A percentile compares a stretch with the other conserved stretches of the same genome.
These are phyloP conservation scores for Pascua guehoae DNA, from an alignment of 1,284 basidiomycete genomes.

Conservation along the genomic window DNA sequence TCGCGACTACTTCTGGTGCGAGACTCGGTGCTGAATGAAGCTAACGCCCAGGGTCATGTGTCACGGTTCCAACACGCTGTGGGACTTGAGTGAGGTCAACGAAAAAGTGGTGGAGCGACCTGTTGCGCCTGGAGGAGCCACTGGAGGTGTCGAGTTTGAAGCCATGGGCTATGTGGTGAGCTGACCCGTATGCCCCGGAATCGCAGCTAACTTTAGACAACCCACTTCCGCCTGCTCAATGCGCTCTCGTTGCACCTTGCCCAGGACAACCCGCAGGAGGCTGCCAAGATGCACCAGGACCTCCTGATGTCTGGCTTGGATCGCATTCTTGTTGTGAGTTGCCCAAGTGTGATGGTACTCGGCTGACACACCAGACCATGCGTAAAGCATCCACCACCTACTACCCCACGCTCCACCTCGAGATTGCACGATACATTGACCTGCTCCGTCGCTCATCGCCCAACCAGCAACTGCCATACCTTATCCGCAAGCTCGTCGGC, in stretches of 20 bases:
- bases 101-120: slow-evolving; percentile 81
- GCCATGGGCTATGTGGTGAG: slow-evolving; percentile 90
- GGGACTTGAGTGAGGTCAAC: slow-evolving; percentile 76
- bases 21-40: not conserved
- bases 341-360: not conserved
- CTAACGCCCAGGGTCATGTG: slow-evolving; percentile 71
- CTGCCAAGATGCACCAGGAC: slow-evolving; percentile 73
- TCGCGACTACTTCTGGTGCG: slow-evolving; percentile 85
- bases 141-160: slow-evolving; percentile 96
- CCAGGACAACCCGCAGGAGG: slow-evolving; percentile 61
- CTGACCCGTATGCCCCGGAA: slow-evolving; percentile 4
- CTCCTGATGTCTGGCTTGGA: slow-evolving; percentile 85
- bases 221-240: slow-evolving; percentile 78
- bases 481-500: slow-evolving; percentile 45
- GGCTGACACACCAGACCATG: slow-evolving; percentile 60
- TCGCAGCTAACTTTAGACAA: slow-evolving; percentile 58
- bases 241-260: slow-evolving; percentile 63
- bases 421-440: slow-evolving; percentile 76
- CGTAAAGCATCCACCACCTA: slow-evolving; percentile 88
- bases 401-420: slow-evolving; percentile 87
- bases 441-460: slow-evolving; percentile 51
- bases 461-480: slow-evolving; percentile 35
- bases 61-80: slow-evolving; percentile 86
- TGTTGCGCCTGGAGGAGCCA: slow-evolving; percentile 93
- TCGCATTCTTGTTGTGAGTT: slow-evolving; percentile 49